Percentiles rank a stretch among this genome's conserved stretches.
phyloP scores from a whole-genome alignment of 2,329 filamentous ascomycete genomes.

The Verticillium nonalfalfae region DNA sequence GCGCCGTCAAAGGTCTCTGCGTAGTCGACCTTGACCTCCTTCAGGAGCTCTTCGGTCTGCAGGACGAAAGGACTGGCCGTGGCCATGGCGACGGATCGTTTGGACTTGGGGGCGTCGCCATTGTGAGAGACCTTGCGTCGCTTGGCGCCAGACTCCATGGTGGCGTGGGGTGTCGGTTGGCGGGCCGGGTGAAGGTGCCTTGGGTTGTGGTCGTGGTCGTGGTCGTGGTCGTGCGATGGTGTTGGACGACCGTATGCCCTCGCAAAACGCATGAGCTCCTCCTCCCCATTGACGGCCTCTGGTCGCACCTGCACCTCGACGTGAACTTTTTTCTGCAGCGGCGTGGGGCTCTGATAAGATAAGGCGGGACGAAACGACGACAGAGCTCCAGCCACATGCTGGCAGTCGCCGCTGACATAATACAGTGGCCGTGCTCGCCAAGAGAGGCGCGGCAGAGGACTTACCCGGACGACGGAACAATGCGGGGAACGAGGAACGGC shows the following conservation, averaged over 20 bases:
- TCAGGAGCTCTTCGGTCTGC: conserved; percentile 53
- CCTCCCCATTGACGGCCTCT: not conserved
- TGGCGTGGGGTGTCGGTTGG: not conserved
- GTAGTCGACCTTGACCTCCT: conserved; percentile 48
- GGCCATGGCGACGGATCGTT: conserved; percentile 30
- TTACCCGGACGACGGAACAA: not conserved
- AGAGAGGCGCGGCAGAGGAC: not conserved
- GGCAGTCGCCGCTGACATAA: not conserved
- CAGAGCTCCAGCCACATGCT: not conserved
- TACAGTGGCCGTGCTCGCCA: not conserved
- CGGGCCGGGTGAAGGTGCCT: no score
- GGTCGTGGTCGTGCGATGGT: not conserved
- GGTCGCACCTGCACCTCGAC: not conserved
- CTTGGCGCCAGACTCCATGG: conserved; percentile 41
- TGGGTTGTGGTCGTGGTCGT: no score
- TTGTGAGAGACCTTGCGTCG: conserved; percentile 40
- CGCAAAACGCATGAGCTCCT: not conserved
- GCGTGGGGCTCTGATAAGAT: not conserved
- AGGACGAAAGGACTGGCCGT: conserved; percentile 50
- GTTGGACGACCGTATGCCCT: not conserved
- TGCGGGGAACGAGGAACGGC: not conserved
- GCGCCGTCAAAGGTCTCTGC: conserved; percentile 38
- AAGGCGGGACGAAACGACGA: not conserved
- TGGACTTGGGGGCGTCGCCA: conserved; percentile 27
- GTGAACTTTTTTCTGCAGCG: not conserved